Percentiles rank a stretch among this genome's conserved stretches.
phyloP scores from a whole-genome alignment of 805 yeast genomes.

The Cyberlindnera amylophila region DNA sequence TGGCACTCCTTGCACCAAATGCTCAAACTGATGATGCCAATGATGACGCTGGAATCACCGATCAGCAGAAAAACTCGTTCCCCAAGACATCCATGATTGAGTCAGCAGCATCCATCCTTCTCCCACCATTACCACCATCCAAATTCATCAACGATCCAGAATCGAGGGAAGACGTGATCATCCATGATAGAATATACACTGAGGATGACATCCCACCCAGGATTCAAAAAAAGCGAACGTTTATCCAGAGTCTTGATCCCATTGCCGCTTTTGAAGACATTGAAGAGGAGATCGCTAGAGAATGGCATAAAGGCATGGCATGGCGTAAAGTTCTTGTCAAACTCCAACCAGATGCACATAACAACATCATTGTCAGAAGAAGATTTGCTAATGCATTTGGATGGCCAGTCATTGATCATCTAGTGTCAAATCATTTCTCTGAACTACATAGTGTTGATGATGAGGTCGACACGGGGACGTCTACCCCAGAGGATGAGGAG shows the following conservation, averaged over 20 bases:
- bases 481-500: slow-evolving; percentile 12
- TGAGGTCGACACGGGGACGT: neutral
- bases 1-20: slow-evolving; percentile 40
- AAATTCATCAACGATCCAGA: slow-evolving; percentile 62
- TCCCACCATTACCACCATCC: slow-evolving; percentile 68
- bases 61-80: slow-evolving; percentile 28
- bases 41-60: slow-evolving; percentile 3
- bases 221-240: slow-evolving; percentile 18
- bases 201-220: slow-evolving; percentile 44
- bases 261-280: slow-evolving; percentile 39
- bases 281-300: slow-evolving; percentile 67
- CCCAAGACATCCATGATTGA: slow-evolving; percentile 69
- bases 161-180: slow-evolving; percentile 51
- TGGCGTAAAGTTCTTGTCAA: slow-evolving; percentile 73
- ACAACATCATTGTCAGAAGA: slow-evolving; percentile 68
- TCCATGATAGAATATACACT: slow-evolving; percentile 66
- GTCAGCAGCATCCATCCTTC: slow-evolving; percentile 59
- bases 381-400: slow-evolving; percentile 79
- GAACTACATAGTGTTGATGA: neutral
- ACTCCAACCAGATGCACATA: slow-evolving; percentile 72
- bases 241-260: slow-evolving; percentile 32
- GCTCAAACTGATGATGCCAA: slow-evolving; percentile 10
- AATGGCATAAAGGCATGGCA: slow-evolving; percentile 62
- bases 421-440: slow-evolving; percentile 58
- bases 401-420: slow-evolving; percentile 75